Evolutionary conservation across 1,284 basidiomycete genomes (phyloP).

Genomic region (Malassezia furfur): DNA sequence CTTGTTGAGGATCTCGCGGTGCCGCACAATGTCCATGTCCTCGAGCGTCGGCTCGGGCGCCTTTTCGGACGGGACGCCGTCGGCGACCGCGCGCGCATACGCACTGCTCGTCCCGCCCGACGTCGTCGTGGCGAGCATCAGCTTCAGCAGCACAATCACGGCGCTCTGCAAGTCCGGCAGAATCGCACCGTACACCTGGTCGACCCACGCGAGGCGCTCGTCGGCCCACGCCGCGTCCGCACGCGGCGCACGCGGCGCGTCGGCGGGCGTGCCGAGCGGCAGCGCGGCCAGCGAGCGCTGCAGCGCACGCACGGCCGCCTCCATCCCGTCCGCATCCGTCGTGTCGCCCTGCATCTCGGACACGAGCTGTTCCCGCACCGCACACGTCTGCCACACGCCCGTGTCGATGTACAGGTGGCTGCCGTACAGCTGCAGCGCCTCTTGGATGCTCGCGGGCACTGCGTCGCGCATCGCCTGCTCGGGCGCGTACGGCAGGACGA

Average conservation of each 20-base stretch:
- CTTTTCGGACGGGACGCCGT: conserved; percentile 39
- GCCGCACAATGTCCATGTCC: conserved; percentile 85
- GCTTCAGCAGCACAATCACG: conserved; percentile 46
- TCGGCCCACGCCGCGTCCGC: conserved; percentile 19
- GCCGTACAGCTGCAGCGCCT: conserved; percentile 82
- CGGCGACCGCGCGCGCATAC: conserved; percentile 38
- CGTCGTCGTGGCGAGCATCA: conserved; percentile 43
- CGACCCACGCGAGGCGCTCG: conserved; percentile 35
- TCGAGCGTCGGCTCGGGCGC: conserved; percentile 72
- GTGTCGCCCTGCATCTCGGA: conserved; percentile 25
- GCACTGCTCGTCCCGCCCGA: conserved; percentile 40
- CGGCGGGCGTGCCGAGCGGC: not conserved
- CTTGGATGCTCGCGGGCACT: conserved; percentile 88
- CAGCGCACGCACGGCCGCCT: conserved; percentile 26
- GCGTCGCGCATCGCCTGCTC: conserved; percentile 51
- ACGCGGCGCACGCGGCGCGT: conserved; percentile 8
- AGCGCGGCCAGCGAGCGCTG: conserved; percentile 37
- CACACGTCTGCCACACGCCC: conserved; percentile 85
- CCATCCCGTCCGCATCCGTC: conserved; percentile 15
- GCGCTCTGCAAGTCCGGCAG: conserved; percentile 39
- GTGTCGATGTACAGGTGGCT: conserved; percentile 83
- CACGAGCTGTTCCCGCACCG: conserved; percentile 15
- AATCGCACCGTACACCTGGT: conserved; percentile 34
- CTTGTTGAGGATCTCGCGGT: conserved; percentile 95
- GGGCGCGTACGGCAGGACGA: conserved; percentile 81